phyloP scores from a whole-genome alignment of 2,329 filamentous ascomycete genomes.

The Calonectria henricotiae region DNA sequence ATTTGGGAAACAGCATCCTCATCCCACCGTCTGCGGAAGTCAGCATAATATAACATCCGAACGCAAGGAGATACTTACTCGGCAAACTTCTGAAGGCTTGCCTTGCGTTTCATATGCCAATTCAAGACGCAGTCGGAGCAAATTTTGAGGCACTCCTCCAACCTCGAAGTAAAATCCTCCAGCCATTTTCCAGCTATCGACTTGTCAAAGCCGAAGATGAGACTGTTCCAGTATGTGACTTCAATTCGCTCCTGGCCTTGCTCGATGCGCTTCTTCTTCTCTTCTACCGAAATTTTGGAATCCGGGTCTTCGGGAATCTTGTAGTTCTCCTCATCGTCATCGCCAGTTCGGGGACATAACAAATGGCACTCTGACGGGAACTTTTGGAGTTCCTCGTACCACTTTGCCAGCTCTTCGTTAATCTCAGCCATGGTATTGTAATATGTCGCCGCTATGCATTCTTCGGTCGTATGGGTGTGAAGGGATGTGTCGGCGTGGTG shows the following conservation, averaged over 20 bases:
- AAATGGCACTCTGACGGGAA: slow-evolving; percentile 73
- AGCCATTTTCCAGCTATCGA: slow-evolving; percentile 74
- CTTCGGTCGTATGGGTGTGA: slow-evolving; percentile 38
- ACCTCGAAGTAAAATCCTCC: slow-evolving; percentile 71
- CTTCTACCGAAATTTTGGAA: slow-evolving; percentile 66
- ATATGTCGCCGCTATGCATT: slow-evolving; percentile 42
- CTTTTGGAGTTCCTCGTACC: slow-evolving; percentile 63
- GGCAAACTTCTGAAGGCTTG: slow-evolving; percentile 75
- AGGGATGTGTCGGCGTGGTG: slow-evolving; percentile 28
- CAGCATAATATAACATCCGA: slow-evolving; percentile 37
- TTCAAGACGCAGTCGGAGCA: slow-evolving; percentile 82
- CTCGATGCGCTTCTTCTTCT: slow-evolving; percentile 70
- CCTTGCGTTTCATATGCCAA: slow-evolving; percentile 80
- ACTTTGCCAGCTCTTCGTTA: slow-evolving; percentile 62
- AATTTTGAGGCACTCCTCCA: slow-evolving; percentile 73
- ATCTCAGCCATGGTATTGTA: slow-evolving; percentile 58
- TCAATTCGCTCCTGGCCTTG: slow-evolving; percentile 72
- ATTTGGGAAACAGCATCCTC: slow-evolving; percentile 70
- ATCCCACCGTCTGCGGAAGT: slow-evolving; percentile 60
- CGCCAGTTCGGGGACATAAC: slow-evolving; percentile 77
- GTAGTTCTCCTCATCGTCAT: slow-evolving; percentile 78
- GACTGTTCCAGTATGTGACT: slow-evolving; percentile 77
- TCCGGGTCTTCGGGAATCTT: slow-evolving; percentile 65
- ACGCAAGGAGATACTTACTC: slow-evolving; percentile 63
- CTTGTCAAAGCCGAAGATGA: slow-evolving; percentile 78